Evolutionary conservation across 2,329 filamentous ascomycete species (phyloP).

Genomic region (Fusarium udum): DNA sequence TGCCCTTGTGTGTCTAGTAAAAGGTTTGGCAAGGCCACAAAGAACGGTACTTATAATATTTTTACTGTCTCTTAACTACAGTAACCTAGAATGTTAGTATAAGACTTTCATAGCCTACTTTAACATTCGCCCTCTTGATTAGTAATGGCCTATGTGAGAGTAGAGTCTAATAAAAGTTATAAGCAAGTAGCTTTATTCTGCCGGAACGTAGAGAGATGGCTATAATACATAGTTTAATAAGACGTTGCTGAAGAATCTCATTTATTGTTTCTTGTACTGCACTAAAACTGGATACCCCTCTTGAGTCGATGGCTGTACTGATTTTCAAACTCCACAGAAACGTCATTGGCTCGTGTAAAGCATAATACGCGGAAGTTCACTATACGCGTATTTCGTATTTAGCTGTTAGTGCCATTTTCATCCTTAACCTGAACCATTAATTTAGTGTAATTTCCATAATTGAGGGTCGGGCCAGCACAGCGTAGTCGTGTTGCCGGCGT

Average conservation of each 20-base stretch:
- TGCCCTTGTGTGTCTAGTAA: too few relatives aligned
- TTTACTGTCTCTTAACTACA: neutral
- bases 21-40: too few relatives aligned
- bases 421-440: neutral
- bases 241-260: too few relatives aligned
- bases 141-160: too few relatives aligned
- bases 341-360: neutral
- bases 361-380: neutral
- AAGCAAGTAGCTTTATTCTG: too few relatives aligned
- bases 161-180: rapidly evolving
- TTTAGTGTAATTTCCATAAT: neutral
- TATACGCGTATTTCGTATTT: neutral
- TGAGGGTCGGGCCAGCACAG: too few relatives aligned
- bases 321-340: neutral
- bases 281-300: neutral
- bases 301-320: too few relatives aligned
- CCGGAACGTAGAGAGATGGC: too few relatives aligned
- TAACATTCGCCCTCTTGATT: rapidly evolving
- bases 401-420: too few relatives aligned
- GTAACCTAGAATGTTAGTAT: too few relatives aligned
- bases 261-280: neutral
- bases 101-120: rapidly evolving
- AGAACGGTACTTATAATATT: neutral
- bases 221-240: too few relatives aligned
- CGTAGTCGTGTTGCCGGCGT: neutral